Evolutionary conservation across 106 monocot species (phyloP).

Genomic region (Allium sativum): DNA sequence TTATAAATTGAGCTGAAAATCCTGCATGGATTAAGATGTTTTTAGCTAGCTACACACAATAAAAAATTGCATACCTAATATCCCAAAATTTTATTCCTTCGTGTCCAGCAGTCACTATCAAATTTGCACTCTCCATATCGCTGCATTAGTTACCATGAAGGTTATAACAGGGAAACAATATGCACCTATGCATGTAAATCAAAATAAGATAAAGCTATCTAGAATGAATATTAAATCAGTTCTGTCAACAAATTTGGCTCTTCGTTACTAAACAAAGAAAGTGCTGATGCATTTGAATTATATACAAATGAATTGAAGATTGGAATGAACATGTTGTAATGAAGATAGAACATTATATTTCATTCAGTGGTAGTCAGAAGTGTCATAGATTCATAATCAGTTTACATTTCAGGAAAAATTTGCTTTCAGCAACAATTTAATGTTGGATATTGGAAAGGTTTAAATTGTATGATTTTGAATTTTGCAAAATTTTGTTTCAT

Average conservation of each 20-base stretch:
- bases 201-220: neutral
- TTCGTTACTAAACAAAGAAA: too few relatives aligned
- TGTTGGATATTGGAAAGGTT: too few relatives aligned
- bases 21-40: neutral
- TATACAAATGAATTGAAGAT: neutral
- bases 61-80: conserved; percentile 38
- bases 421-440: too few relatives aligned
- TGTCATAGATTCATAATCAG: too few relatives aligned
- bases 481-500: too few relatives aligned
- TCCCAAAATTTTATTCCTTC: conserved; percentile 96
- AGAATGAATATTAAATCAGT: neutral
- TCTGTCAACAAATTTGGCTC: neutral
- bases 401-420: too few relatives aligned
- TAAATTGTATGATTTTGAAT: too few relatives aligned
- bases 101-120: conserved; percentile 74
- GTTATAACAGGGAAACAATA: neutral
- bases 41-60: neutral
- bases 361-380: too few relatives aligned
- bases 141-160: conserved; percentile 16
- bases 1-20: too few relatives aligned
- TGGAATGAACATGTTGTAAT: neutral
- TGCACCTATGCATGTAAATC: neutral
- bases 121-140: conserved; percentile 45
- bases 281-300: neutral
- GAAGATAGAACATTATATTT: too few relatives aligned